Base-by-base conservation (phyloP, 2,329 filamentous ascomycete genomes). In the Blumeriella jaapii region DNA sequence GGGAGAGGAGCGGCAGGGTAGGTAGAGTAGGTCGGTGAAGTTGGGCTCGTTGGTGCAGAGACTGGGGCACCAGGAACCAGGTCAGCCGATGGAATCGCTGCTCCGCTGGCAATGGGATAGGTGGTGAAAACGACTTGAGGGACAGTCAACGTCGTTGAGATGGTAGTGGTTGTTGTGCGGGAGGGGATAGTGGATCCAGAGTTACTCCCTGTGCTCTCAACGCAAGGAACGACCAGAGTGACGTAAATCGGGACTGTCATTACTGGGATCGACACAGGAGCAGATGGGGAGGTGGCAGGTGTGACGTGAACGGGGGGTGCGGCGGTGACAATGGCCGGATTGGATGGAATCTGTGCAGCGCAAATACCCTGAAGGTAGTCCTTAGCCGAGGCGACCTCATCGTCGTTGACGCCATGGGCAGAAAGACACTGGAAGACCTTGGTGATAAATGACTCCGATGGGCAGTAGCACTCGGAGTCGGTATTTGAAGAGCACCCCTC, bases 301-400 rank as follows among this genome's bases (percentile, higher is more conserved):
- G 74, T 66, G 59, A 78, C 70, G 36, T 67, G 68, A 50, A 74
- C 16, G 2, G 38, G 66, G 15, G 81, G 74, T 49, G 84, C 75
- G 44, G 72, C 76, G 31, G 82, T 93, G 54, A 84, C 73, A 52
- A 96, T 82, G 45, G 69, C 82, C n/a, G 87, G 85, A 71, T 95
- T 94, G 56, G 71, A 51, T 11, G 70, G 65, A 22, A 84, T 70
- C 60, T 79, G 78, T 34, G 70, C 63, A 39, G 82, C 85, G 65
- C 89, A 96, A 62, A 96, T 83, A 58, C 87, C 87, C 60, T 87
- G 79, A 68, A 95, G 80, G 74, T 83, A 94, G 52, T 72, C 71
- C 40, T 91, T 69, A 41, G 85, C 83, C 50, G 75, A 62, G 36
- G 74, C 67, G 49, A 89, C 68, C 55, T 82, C 71, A 29, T 71